phyloP scores from a whole-genome alignment of 2,329 filamentous ascomycete species.

The Fusarium oxysporum region DNA sequence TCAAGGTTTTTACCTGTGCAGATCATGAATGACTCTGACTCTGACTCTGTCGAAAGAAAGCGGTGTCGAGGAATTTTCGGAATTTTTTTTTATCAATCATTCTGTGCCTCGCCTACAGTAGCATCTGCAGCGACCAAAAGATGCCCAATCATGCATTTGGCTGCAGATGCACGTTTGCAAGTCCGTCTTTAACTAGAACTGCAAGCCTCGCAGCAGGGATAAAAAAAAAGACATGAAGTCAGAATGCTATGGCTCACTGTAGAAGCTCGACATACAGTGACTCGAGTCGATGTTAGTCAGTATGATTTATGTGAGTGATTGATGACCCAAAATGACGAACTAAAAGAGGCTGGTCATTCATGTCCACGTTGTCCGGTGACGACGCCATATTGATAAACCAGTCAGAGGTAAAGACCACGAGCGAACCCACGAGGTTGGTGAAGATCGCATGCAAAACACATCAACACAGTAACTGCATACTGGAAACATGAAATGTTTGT shows the following conservation, averaged over 20 bases:
- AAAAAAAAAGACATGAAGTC: slow-evolving; percentile 20
- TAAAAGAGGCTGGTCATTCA: slow-evolving; percentile 29
- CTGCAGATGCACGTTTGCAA: slow-evolving; percentile 31
- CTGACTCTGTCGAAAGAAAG: slow-evolving; percentile 26
- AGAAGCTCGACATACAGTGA: slow-evolving; percentile 11
- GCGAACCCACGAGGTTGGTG: slow-evolving; percentile 28
- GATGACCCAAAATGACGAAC: not conserved
- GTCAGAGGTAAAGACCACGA: slow-evolving; percentile 23
- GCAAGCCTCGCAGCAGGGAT: slow-evolving; percentile 30
- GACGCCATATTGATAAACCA: slow-evolving; percentile 28
- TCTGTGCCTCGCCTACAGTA: slow-evolving; percentile 22
- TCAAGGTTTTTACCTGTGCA: slow-evolving; percentile 34
- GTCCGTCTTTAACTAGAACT: slow-evolving; percentile 23
- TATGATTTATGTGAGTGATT: slow-evolving; percentile 7
- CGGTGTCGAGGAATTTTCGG: slow-evolving; percentile 38
- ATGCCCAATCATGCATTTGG: slow-evolving; percentile 28
- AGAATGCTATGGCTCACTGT: slow-evolving; percentile 20
- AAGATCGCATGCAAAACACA: slow-evolving; percentile 27
- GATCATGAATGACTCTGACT: slow-evolving; percentile 38
- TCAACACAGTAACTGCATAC: slow-evolving; percentile 17
- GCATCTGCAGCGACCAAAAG: slow-evolving; percentile 12
- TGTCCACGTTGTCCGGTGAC: slow-evolving; percentile 38
- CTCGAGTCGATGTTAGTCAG: not conserved
- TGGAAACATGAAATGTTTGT: slow-evolving; percentile 17
- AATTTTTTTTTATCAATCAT: slow-evolving; percentile 15